Evolutionary conservation across 1,284 basidiomycete genomes (phyloP).

Genomic region (Apiotrichum siamense): DNA sequence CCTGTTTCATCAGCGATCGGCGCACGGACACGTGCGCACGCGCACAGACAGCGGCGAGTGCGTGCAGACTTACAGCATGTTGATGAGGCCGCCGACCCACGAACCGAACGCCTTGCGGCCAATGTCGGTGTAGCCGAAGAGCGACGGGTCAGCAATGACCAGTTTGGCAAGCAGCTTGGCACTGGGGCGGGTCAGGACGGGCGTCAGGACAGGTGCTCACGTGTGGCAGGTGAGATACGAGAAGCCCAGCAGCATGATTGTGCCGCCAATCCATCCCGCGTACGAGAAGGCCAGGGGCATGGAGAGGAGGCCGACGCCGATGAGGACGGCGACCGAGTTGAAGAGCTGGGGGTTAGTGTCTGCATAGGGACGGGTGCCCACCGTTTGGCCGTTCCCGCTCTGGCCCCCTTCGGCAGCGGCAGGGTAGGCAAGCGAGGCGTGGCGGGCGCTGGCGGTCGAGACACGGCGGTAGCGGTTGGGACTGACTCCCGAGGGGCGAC

Average conservation of each 20-base stretch:
- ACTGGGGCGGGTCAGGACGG: constrained; percentile 45
- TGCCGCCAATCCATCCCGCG: constrained; percentile 76
- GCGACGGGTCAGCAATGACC: constrained; percentile 61
- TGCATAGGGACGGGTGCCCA: constrained; percentile 45
- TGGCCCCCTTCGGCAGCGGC: constrained; percentile 47
- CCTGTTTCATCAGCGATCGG: constrained; percentile 16
- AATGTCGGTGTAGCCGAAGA: constrained; percentile 82
- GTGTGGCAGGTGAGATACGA: constrained; percentile 79
- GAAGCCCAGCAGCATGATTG: constrained; percentile 66
- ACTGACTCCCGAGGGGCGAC: not conserved
- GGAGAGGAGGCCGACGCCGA: constrained; percentile 84
- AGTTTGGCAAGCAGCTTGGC: constrained; percentile 76
- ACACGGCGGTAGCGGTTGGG: not conserved
- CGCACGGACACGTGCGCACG: no score
- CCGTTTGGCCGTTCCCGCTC: constrained; percentile 78
- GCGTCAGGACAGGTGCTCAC: constrained; percentile 52
- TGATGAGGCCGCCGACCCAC: constrained; percentile 52
- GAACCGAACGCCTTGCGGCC: constrained; percentile 79
- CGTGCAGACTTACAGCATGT: constrained; percentile 31
- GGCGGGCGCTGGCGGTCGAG: constrained; percentile 8
- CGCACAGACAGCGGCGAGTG: not conserved
- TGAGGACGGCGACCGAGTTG: constrained; percentile 76
- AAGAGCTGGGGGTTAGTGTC: constrained; percentile 59
- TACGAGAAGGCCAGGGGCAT: constrained; percentile 82
- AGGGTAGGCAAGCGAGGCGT: constrained; percentile 18